These are phyloP conservation scores for Beta corolliflora DNA, from an alignment of 179 eudicot genomes.

Conservation along the genomic window DNA sequence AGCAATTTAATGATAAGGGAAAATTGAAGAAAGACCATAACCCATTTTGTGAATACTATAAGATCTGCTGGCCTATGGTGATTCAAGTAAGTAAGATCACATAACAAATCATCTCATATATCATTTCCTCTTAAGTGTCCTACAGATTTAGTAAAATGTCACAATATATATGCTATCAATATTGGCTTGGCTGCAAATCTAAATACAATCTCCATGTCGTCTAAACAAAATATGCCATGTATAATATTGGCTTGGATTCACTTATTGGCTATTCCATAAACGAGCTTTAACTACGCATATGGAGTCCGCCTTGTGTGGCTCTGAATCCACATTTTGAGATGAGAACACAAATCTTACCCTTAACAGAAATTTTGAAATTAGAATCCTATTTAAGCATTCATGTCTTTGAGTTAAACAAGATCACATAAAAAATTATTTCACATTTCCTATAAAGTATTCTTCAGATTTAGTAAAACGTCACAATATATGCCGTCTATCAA, in stretches of 20 bases:
- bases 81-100: too few species aligned
- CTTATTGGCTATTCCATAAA: too few species aligned
- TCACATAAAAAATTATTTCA: not conserved
- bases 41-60: not conserved
- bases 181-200: too few species aligned
- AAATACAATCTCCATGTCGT: too few species aligned
- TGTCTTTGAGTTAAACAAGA: not conserved
- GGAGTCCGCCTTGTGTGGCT: too few species aligned
- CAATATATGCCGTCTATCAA: not conserved
- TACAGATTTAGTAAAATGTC: too few species aligned
- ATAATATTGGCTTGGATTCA: too few species aligned
- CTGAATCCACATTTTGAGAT: not conserved
- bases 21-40: not conserved
- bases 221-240: too few species aligned
- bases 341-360: not conserved
- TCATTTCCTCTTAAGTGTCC: too few species aligned
- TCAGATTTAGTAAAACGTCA: not conserved
- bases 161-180: too few species aligned
- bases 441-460: not conserved
- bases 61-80: not conserved
- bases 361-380: not conserved
- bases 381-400: not conserved
- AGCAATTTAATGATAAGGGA: not conserved
- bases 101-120: too few species aligned
- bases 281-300: too few species aligned